These are phyloP conservation scores for Solanum hybrid DNA, from an alignment of 305 asterid species.

Conservation along the genomic window DNA sequence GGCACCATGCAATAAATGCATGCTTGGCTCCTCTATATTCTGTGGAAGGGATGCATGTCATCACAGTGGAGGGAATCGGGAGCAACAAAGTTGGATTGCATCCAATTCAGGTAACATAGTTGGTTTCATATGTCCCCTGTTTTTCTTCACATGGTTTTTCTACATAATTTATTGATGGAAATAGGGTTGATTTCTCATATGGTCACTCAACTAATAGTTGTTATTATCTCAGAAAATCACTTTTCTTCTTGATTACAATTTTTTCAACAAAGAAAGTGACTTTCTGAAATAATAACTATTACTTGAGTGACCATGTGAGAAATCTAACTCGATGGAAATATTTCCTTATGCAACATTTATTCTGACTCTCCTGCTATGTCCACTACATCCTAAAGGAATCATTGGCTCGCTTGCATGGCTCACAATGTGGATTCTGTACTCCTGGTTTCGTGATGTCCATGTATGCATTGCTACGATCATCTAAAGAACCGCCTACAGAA, in stretches of 20 bases:
- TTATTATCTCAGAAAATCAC: not conserved
- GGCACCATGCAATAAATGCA: constrained; percentile 84
- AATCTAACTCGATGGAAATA: not conserved
- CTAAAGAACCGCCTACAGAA: constrained; percentile 56
- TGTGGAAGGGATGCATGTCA: constrained; percentile 93
- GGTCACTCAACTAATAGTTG: not conserved
- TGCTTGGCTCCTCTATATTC: constrained; percentile 97
- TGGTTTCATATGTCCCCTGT: not conserved
- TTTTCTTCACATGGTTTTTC: not conserved
- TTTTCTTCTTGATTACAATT: not conserved
- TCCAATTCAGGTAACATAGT: constrained; percentile 67
- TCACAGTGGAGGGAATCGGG: constrained; percentile 93
- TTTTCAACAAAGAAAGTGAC: not conserved
- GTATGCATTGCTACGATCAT: constrained; percentile 84
- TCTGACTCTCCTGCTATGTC: constrained; percentile 7
- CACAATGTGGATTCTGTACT: constrained; percentile 97
- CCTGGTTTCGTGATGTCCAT: constrained; percentile 98
- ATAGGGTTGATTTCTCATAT: not conserved
- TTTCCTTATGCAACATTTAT: not conserved
- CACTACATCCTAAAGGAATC: constrained; percentile 54
- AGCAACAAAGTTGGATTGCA: constrained; percentile 67
- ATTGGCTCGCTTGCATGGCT: constrained; percentile 72
- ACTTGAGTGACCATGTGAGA: not conserved
- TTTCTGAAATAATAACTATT: not conserved
- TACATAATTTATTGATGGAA: not conserved